A percentile compares a stretch with the other conserved stretches of the same genome.
Conservation (phyloP, 2,329 filamentous ascomycete genomes). For the Apiospora hydei region DNA sequence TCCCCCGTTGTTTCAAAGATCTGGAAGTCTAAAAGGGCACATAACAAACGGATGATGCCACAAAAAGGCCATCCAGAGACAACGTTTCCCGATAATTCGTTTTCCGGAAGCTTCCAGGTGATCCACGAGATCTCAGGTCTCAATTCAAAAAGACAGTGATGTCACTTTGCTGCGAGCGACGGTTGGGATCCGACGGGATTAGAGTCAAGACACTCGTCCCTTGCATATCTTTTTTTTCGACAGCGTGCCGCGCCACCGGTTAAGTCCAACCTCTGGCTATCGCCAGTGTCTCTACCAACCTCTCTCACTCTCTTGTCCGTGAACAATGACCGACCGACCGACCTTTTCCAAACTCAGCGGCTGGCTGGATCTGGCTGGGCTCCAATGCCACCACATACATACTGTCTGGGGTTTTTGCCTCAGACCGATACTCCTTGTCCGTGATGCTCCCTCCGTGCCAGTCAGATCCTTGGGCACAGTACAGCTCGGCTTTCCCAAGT, state of each 20-base stretch:
- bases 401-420: neutral
- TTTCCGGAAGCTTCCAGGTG: conserved; percentile 2
- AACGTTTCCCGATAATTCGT: neutral
- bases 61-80: neutral
- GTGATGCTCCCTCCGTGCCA: neutral
- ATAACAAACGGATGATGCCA: neutral
- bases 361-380: neutral
- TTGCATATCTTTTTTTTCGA: neutral
- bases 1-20: neutral
- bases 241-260: neutral
- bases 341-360: neutral
- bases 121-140: neutral
- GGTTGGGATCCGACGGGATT: neutral
- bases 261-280: neutral
- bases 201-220: neutral
- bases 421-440: neutral
- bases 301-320: neutral
- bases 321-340: neutral
- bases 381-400: neutral
- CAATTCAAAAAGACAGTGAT: conserved; percentile 1
- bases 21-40: neutral
- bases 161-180: neutral
- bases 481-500: neutral
- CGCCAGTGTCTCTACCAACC: neutral
- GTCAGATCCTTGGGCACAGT: neutral